Evolutionary conservation across 345 rosid genomes (phyloP).

Genomic region (Rhizophora apiculata): DNA sequence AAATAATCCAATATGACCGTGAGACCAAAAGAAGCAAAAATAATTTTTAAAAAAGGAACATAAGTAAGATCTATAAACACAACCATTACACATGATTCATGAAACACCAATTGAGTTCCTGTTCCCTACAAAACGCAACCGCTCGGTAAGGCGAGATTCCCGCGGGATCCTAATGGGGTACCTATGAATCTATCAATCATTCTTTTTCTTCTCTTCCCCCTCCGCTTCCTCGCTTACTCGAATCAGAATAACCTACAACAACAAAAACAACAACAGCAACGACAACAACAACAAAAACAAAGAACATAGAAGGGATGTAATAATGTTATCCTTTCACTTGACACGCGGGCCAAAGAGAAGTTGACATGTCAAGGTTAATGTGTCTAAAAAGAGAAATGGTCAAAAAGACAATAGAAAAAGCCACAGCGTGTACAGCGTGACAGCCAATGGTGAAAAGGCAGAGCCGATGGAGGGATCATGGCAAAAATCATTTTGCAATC

Average conservation of each 20-base stretch:
- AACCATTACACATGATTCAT: no score
- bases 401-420: conserved; percentile 29
- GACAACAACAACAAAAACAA: conserved; percentile 10
- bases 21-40: no score
- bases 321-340: not conserved
- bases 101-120: not conserved
- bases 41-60: no score
- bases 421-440: conserved; percentile 24
- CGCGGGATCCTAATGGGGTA: conserved; percentile 42
- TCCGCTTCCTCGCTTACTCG: not conserved
- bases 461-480: not conserved
- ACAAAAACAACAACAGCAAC: not conserved
- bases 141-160: conserved; percentile 48
- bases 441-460: conserved; percentile 9
- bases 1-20: no score
- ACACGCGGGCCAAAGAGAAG: conserved; percentile 42
- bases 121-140: conserved; percentile 4
- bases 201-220: not conserved
- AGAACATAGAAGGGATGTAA: conserved; percentile 23
- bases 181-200: not conserved
- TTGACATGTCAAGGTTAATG: conserved; percentile 15
- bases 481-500: conserved; percentile 53
- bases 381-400: conserved; percentile 21
- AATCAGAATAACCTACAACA: not conserved
- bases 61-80: no score